Conservation (phyloP, 139 green algal species). For the Bryopsis sp. region DNA sequence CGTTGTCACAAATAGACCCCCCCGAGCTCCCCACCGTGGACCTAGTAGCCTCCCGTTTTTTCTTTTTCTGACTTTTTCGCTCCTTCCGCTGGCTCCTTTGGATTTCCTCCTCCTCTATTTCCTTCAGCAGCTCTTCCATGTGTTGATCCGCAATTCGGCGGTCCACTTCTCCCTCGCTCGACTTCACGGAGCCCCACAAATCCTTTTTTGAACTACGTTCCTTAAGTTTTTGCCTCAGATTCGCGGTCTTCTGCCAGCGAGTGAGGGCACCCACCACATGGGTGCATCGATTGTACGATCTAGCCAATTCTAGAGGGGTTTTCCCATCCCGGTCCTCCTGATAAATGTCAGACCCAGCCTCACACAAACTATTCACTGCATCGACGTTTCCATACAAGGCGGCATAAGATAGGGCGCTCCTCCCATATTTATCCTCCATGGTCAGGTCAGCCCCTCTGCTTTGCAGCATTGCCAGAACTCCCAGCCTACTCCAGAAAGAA, state of each 20-base stretch:
- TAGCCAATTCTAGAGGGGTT: not conserved
- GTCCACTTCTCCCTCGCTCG: not conserved
- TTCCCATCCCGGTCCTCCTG: not conserved
- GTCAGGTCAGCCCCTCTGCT: not conserved
- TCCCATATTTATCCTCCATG: not conserved
- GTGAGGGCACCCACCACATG: conserved; percentile 17
- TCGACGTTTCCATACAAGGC: not conserved
- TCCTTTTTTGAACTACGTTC: not conserved
- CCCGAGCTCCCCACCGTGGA: not conserved
- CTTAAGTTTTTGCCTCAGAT: not conserved
- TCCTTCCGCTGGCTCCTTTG: not conserved
- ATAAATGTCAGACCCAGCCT: not conserved
- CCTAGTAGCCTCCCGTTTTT: not conserved
- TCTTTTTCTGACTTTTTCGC: not conserved
- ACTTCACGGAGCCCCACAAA: not conserved
- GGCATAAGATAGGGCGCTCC: not conserved
- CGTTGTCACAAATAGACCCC: not conserved
- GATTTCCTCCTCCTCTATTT: conserved; percentile 5
- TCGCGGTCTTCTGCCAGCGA: not conserved
- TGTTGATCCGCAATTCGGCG: not conserved
- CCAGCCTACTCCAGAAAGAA: not conserved
- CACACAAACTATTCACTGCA: not conserved
- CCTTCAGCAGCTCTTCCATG: conserved; percentile 2
- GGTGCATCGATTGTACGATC: conserved; percentile 5
- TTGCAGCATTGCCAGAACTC: not conserved